A percentile compares a stretch with the other conserved stretches of the same genome.
phyloP scores from a whole-genome alignment of 345 rosid genomes.

The Viola odorata region DNA sequence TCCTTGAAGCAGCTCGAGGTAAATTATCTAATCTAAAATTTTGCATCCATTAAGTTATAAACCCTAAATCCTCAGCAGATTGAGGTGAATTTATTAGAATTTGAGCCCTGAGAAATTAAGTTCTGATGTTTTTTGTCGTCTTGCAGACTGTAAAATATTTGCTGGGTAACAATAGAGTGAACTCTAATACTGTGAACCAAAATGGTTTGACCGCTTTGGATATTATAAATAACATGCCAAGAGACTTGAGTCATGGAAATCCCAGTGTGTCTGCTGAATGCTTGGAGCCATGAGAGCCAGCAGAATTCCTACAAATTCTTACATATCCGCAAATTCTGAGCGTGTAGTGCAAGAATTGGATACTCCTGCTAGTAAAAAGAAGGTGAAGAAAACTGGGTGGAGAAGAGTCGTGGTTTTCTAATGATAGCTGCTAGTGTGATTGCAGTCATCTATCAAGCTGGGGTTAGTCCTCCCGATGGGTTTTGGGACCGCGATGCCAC shows the following conservation, averaged over 20 bases:
- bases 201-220: background rate
- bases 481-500: background rate
- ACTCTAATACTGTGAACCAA: background rate
- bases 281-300: background rate
- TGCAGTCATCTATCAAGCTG: constrained; percentile 1
- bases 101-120: background rate
- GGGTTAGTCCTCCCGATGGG: background rate
- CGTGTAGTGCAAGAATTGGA: too few relatives aligned
- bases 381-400: background rate
- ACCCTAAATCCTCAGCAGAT: too few relatives aligned
- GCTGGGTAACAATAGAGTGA: background rate
- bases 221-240: constrained; percentile 2
- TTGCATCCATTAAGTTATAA: too few relatives aligned
- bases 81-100: too few relatives aligned
- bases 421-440: background rate
- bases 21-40: background rate
- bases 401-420: background rate
- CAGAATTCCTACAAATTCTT: too few relatives aligned
- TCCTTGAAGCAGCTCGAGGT: background rate
- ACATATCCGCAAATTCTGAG: too few relatives aligned
- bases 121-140: background rate
- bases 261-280: background rate
- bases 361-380: too few relatives aligned
- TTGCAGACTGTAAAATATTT: constrained; percentile 3
- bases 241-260: background rate